Evolutionary conservation across 1,284 basidiomycete genomes (phyloP), one percentile per base, ranked within the genome.

Genomic region (Leccinum fallax): DNA sequence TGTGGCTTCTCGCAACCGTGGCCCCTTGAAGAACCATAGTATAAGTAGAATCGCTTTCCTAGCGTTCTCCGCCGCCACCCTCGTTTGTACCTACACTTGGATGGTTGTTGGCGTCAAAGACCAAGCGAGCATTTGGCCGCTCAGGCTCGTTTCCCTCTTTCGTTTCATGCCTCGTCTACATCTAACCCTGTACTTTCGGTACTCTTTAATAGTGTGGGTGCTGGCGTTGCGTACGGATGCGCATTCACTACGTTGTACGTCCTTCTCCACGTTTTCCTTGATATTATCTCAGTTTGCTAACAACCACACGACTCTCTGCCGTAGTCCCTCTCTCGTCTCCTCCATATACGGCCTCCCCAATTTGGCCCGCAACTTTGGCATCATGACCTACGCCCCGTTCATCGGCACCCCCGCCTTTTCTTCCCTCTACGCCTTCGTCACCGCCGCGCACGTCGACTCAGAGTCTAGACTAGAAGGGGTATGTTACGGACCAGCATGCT

Each of bases 351-450:
- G 90, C 13, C 72, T 81, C 30, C 70, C 79, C n/a, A 83, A 90
- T 66, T 77, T 88, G 2, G 90, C 85, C 11, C 83, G 90, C 61
- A 93, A 92, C 74, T 92, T 87, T 65, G 90, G 90, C 26, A 77
- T 90, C 51, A 72, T 90, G 61, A 85, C 87, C 49, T 90, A 90
- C 65, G 85, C 89, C 0, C 86, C 89, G 7, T 89, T 92, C 73
- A 72, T 86, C 28, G 90, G 90, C 9, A 91, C 89, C 1, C 85
- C 89, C 1, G 49, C 85, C 1, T 92, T 91, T 70, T 90, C 90
- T 5, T 91, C 89, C 71, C 71, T 92, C 0, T 93, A 90, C 63
- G 90, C 90, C 9, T 85, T 87, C 65, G 71, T 90, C 53, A 80
- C 88, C 2, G 83, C 80, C 3, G 74, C 78, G 3, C 81, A 85